Evolutionary conservation across 306 rosid species (phyloP), one percentile per base, ranked within the genome.

Genomic region (Vigna hirtella): DNA sequence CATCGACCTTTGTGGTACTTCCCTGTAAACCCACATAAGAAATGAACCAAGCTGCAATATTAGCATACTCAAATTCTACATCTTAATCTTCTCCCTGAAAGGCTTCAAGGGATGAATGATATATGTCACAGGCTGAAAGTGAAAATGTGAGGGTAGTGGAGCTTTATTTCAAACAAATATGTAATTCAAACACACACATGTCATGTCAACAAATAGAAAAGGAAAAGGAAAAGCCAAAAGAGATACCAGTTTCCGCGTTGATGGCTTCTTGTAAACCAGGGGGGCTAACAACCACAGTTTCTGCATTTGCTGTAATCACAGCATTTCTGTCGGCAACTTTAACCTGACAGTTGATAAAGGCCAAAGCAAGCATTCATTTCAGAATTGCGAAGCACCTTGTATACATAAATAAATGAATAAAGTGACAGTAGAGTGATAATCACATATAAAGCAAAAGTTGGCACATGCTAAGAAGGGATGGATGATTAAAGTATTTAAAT

Each of bases 201-300:
- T 68, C 47, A 55, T 43, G 43, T 62, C 50, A 55, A 11, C 28
- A 70, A 34, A 57, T 9, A 15, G 20, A 13, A 61, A 61, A 51
- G 34, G 26, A 59, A 76, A 61, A 51, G 24, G 52, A 16, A 76
- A 80, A 59, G 16, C 47, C 9, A 9, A 30, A 62, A 32, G 63
- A 24, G 34, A 43, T 90, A 94, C 98, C 95, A 53, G 78, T 87
- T 90, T 95, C 97, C 3, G 77, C 79, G 56, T 89, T 71, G 64
- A 95, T 91, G 64, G 92, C 93, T 70, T 88, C 92, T 85, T 95
- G 98, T 47, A 95, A 76, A 78, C 98, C 91, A 78, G 82, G 84
- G 50, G 97, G 97, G 56, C 69, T 88, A 80, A 81, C 93, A 78
- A 83, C 98, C 66, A 87, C 85, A n/a, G 98, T 92, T 89, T 95